Evolutionary conservation across 164 flowering plant genomes (phyloP), one percentile per base, ranked within the genome.

Genomic region (Paratinospora sagittata): DNA sequence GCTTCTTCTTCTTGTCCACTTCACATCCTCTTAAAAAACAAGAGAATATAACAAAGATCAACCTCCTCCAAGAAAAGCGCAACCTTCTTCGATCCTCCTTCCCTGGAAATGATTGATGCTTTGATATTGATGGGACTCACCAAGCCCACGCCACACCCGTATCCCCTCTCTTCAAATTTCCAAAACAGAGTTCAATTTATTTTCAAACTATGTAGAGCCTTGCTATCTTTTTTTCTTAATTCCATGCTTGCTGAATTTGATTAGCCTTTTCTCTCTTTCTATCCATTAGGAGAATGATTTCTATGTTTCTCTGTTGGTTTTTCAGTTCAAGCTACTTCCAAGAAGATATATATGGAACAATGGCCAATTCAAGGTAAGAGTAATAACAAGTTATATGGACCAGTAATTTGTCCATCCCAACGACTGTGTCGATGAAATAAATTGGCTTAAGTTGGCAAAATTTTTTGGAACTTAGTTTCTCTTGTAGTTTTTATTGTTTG

Each of bases 61-160:
- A 8, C 39, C 39, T 36, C 6, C 39, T 36, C 8, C 39, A 36
- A 8, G 39, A n/a, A n/a, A n/a, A 36, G 39, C 39, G 3, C 39
- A 36, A 36, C 16, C 11, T 49, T 27, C 14, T 30, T 49, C 16
- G n/a, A n/a, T n/a, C 37, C 68, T 30, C 37, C 23, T 65, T 36
- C 36, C 10, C 24, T 74, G n/a, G n/a, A 69, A 72, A 88, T 88
- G 90, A 88, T 84, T 33, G 86, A 88, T 70, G 85, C 88, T 60
- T 72, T 84, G n/a, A n/a, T n/a, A n/a, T n/a, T n/a, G 74, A 78
- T 76, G 78, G 82, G 84, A 66, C 84, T 88, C 83, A 73, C 81
- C 37, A 69, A 78, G 70, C 71, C 79, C 65, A 84, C 76, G 23
- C 84, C 85, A 55, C 75, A 45, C n/a, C n/a, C 23, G 6, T 77